Evolutionary conservation across 441 rosid species (phyloP), one percentile per base, ranked within the genome.

Genomic region (Corymbia calophylla): DNA sequence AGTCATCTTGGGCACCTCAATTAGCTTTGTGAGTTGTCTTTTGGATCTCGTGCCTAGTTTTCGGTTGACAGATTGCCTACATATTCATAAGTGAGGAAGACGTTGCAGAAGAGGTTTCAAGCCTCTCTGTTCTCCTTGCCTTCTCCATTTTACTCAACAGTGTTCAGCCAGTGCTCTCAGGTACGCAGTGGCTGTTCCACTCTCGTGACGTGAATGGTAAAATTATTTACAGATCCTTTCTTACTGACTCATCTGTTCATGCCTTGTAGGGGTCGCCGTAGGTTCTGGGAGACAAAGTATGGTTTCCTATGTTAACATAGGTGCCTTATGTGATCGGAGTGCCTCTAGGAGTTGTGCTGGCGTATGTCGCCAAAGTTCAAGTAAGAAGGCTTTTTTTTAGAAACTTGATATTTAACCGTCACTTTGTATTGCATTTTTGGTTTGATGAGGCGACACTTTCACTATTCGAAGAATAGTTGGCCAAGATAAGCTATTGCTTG

Each of bases 41-140:
- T 10, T 91, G 84, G 32, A 53, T 91, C 7, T 5, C 93, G 51
- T 92, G 93, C 39, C 86, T 94, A 29, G 48, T 91, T 9, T 90
- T 92, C 11, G 89, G 92, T 6, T 35, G 89, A 29, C 58, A 91
- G 68, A 66, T 95, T 13, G 89, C 92, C 16, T 88, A 84, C 91
- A 5, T 92, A 39, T 94, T 94, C 86, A 93, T 94, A 7, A 88
- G 70, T 5, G 55, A 87, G 12, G 90, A 89, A 12, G 91, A 89
- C 27, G 92, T 95, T 3, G 94, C 87, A 4, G 88, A 95, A 23
- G 48, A 55, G n/a, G 93, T 93, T 8, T 90, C 95, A 31, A 86
- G n/a, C n/a, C n/a, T n/a, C n/a, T n/a, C n/a, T n/a, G n/a, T n/a
- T n/a, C n/a, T n/a, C n/a, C n/a, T n/a, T n/a, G n/a, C n/a, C n/a